Conservation (phyloP, 1,284 basidiomycete species). For the Neonothopanus nambi region DNA sequence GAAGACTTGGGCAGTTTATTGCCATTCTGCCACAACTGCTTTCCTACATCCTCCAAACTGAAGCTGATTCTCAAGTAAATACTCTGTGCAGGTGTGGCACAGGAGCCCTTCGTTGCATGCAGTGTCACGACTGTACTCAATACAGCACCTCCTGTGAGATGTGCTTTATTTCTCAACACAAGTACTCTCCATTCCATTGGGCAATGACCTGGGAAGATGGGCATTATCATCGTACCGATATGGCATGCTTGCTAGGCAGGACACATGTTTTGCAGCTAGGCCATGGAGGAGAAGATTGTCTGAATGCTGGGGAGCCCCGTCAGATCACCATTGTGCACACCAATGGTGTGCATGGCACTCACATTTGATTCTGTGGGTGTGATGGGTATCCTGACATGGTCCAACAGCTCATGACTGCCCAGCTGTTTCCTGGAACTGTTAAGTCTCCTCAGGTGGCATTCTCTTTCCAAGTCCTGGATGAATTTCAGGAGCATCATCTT, state of each 20-base stretch:
- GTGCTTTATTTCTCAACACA: slow-evolving; percentile 20
- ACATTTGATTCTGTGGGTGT: slow-evolving; percentile 21
- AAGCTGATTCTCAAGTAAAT: neutral
- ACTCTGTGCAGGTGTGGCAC: neutral
- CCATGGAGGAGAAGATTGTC: slow-evolving; percentile 17
- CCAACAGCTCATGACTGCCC: slow-evolving; percentile 25
- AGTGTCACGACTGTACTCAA: too few relatives aligned
- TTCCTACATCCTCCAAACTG: neutral
- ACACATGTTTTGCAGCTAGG: slow-evolving; percentile 22
- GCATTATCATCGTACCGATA: slow-evolving; percentile 22
- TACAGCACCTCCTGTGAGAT: too few relatives aligned
- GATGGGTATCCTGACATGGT: slow-evolving; percentile 2
- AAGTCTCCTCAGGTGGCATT: slow-evolving; percentile 25
- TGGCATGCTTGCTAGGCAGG: slow-evolving; percentile 14
- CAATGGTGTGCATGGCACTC: slow-evolving; percentile 23
- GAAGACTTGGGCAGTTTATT: too few relatives aligned
- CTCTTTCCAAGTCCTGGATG: too few relatives aligned
- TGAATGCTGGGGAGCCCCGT: neutral
- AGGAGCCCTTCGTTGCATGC: neutral
- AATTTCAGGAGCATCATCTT: slow-evolving; percentile 28
- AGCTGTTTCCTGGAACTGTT: slow-evolving; percentile 32
- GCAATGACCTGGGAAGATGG: slow-evolving; percentile 23
- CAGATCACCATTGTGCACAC: too few relatives aligned
- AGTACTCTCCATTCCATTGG: slow-evolving; percentile 23
- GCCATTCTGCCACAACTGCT: neutral